Evolutionary conservation across 352 stramenopile genomes (phyloP).

Genomic region (Peronospora farinosa): DNA sequence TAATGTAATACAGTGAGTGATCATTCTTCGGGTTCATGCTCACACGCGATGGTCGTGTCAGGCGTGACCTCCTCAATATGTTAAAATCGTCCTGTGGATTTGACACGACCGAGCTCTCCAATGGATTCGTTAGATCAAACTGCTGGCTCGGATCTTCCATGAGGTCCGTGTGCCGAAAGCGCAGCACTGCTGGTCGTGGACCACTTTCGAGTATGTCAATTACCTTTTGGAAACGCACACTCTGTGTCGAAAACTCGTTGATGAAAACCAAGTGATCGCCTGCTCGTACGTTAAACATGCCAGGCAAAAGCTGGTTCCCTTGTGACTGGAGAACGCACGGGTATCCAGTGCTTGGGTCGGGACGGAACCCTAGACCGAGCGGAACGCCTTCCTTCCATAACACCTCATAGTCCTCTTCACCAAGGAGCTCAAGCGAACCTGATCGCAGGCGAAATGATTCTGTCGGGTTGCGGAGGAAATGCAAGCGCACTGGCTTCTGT

Average conservation of each 20-base stretch:
- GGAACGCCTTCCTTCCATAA: constrained; percentile 81
- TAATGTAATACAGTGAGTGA: constrained; percentile 85
- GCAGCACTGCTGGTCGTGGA: constrained; percentile 62
- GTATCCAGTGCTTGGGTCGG: constrained; percentile 65
- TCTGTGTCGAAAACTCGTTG: constrained; percentile 80
- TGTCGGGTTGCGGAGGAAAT: constrained; percentile 69
- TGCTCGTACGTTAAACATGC: constrained; percentile 83
- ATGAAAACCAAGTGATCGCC: constrained; percentile 81
- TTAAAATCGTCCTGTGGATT: constrained; percentile 69
- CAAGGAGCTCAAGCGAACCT: constrained; percentile 63
- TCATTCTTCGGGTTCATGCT: constrained; percentile 81
- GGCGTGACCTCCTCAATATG: constrained; percentile 57
- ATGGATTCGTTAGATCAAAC: constrained; percentile 16
- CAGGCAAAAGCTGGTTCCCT: constrained; percentile 66
- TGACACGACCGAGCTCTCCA: constrained; percentile 32
- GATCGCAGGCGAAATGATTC: constrained; percentile 63
- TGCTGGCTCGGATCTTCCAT: constrained; percentile 44
- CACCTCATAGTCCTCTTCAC: constrained; percentile 84
- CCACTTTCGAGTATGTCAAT: constrained; percentile 83
- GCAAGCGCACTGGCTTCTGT: constrained; percentile 69
- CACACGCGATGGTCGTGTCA: constrained; percentile 60
- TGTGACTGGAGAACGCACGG: constrained; percentile 73
- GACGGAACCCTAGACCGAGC: constrained; percentile 75
- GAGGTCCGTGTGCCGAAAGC: constrained; percentile 76
- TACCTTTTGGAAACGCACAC: constrained; percentile 80